These are phyloP conservation scores for Coemansia sp. DNA, from an alignment of 192 early-diverging fungal genomes.

Conservation along the genomic window DNA sequence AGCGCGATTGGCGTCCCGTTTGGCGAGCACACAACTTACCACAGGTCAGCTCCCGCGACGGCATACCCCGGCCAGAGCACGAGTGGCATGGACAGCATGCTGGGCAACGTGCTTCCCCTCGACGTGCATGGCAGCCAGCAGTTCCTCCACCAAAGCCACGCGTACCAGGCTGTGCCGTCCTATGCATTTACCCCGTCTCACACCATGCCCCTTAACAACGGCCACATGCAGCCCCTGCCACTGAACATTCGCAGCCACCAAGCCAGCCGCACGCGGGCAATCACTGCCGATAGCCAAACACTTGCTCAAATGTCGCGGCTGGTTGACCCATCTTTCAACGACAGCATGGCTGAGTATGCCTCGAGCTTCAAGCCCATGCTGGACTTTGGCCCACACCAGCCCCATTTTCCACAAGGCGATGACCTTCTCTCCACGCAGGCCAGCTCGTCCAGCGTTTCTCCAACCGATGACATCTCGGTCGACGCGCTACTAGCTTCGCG, in stretches of 20 bases:
- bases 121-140: constrained; percentile 14
- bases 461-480: constrained; percentile 20
- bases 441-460: neutral
- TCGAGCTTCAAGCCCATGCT: neutral
- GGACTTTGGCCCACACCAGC: neutral
- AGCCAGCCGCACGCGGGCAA: constrained; percentile 21
- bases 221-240: neutral
- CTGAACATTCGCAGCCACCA: neutral
- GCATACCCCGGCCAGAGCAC: neutral
- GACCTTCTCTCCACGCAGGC: neutral
- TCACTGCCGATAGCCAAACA: constrained; percentile 28
- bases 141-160: constrained; percentile 10
- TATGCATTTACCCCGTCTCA: neutral
- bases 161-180: constrained; percentile 9
- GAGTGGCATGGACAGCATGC: constrained; percentile 9
- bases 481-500: constrained; percentile 39
- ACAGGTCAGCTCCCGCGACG: neutral
- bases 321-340: neutral
- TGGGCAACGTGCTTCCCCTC: constrained; percentile 23
- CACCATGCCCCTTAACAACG: neutral
- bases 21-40: constrained; percentile 2
- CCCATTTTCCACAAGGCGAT: neutral
- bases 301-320: constrained; percentile 8
- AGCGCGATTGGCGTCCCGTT: constrained; percentile 44
- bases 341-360: neutral